A percentile compares a stretch with the other conserved stretches of the same genome.
Evolutionary conservation across 139 green algal species (phyloP).

Genomic region (Micromonas pusilla): DNA sequence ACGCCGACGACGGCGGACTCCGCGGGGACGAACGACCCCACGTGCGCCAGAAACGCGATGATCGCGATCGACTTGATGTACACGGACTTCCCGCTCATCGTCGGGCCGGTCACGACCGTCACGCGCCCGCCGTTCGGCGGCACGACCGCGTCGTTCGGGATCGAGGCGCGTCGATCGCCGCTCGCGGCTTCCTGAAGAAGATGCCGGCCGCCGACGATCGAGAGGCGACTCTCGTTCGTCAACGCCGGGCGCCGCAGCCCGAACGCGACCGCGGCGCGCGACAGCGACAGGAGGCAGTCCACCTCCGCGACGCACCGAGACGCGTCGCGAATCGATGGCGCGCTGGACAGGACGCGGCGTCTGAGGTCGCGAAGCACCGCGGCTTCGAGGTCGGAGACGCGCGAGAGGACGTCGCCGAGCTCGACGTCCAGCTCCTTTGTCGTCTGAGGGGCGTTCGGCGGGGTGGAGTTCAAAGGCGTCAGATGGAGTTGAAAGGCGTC

Average conservation of each 20-base stretch:
- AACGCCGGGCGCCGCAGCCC: slow-evolving; percentile 50
- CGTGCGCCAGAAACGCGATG: slow-evolving; percentile 77
- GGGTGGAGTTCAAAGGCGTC: too few species aligned
- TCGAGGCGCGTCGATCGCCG: slow-evolving; percentile 64
- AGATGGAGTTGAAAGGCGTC: too few species aligned
- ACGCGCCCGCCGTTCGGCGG: slow-evolving; percentile 11
- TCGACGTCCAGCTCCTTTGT: slow-evolving; percentile 52
- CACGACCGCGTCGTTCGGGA: slow-evolving; percentile 57
- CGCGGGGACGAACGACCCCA: slow-evolving; percentile 60
- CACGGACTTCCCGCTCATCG: slow-evolving; percentile 45
- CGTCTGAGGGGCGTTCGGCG: too few species aligned
- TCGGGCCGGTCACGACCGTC: slow-evolving; percentile 43
- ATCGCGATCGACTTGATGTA: slow-evolving; percentile 58
- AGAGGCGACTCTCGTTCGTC: slow-evolving; percentile 50
- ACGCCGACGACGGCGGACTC: slow-evolving; percentile 54
- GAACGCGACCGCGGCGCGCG: slow-evolving; percentile 47
- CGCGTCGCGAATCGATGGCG: neutral
- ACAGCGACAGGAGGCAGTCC: slow-evolving; percentile 69
- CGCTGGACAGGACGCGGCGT: neutral
- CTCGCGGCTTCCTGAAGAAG: slow-evolving; percentile 67
- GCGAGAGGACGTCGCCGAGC: slow-evolving; percentile 70
- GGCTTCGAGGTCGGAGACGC: slow-evolving; percentile 73
- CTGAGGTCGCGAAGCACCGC: slow-evolving; percentile 15
- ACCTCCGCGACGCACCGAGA: slow-evolving; percentile 50
- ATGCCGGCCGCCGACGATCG: slow-evolving; percentile 56